phyloP scores from a whole-genome alignment of 140 eudicot genomes.

The Senecio squalidus region DNA sequence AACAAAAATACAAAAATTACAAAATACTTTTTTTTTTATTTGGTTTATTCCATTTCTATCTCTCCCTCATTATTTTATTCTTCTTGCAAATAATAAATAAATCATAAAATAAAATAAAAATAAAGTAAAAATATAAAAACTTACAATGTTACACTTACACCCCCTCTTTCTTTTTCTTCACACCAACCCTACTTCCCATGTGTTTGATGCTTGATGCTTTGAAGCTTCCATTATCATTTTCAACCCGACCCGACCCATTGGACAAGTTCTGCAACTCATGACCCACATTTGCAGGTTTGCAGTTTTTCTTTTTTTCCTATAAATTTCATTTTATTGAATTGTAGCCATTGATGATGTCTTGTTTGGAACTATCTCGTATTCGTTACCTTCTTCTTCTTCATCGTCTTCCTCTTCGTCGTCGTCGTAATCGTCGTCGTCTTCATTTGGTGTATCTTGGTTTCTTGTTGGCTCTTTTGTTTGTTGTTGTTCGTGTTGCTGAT shows the following conservation, averaged over 20 bases:
- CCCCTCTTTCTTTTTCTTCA: no score
- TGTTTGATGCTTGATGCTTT: slow-evolving; percentile 17
- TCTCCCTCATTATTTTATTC: slow-evolving; percentile 32
- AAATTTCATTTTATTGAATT: slow-evolving; percentile 37
- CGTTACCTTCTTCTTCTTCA: slow-evolving; percentile 50
- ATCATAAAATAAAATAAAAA: slow-evolving; percentile 34
- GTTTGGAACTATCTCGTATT: slow-evolving; percentile 72
- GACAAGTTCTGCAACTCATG: slow-evolving; percentile 52
- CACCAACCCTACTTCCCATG: no score
- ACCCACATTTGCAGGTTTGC: slow-evolving; percentile 35
- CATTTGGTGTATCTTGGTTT: slow-evolving; percentile 16
- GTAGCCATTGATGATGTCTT: slow-evolving; percentile 64
- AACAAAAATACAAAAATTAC: slow-evolving; percentile 34
- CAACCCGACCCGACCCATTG: slow-evolving; percentile 40
- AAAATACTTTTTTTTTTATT: slow-evolving; percentile 30
- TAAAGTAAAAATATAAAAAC: slow-evolving; percentile 36
- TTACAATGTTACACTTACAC: slow-evolving; percentile 30
- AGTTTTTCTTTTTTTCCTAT: slow-evolving; percentile 31
- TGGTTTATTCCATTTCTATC: slow-evolving; percentile 25
- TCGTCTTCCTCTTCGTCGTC: slow-evolving; percentile 42
- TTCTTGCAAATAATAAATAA: slow-evolving; percentile 50
- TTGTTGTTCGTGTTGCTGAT: slow-evolving; percentile 3
- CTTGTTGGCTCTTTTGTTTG: not conserved
- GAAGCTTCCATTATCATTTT: no score
- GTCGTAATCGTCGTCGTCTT: slow-evolving; percentile 32